Evolutionary conservation across 371 early-diverging fungal genomes (phyloP).

Genomic region (Actinomucor elegans): DNA sequence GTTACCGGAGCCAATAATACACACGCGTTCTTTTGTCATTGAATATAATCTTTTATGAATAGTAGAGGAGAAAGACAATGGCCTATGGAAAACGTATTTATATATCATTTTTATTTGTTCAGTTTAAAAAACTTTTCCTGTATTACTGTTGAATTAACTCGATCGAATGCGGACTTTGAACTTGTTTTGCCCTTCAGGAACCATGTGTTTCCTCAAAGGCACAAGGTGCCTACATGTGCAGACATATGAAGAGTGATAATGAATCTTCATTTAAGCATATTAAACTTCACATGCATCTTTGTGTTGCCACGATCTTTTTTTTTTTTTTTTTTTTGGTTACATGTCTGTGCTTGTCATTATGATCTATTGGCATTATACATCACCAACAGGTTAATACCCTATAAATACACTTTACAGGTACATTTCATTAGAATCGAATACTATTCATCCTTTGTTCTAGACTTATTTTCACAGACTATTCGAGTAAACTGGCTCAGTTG

Average conservation of each 20-base stretch:
- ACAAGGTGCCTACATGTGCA: background rate
- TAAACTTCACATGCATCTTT: background rate
- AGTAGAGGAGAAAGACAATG: background rate
- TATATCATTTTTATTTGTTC: background rate
- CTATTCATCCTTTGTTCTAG: too few relatives aligned
- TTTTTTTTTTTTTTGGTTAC: background rate
- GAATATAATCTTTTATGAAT: slow-evolving; percentile 7
- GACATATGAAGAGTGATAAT: background rate
- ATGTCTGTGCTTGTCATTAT: slow-evolving; percentile 1
- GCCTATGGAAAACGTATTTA: background rate
- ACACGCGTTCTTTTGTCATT: slow-evolving; percentile 69
- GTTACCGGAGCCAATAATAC: slow-evolving; percentile 94
- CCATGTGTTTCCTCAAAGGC: background rate
- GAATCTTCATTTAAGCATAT: background rate
- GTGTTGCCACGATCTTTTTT: background rate
- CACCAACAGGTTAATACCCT: too few relatives aligned
- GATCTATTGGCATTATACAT: too few relatives aligned
- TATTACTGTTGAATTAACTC: too few relatives aligned
- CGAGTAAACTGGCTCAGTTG: too few relatives aligned
- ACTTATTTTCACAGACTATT: too few relatives aligned
- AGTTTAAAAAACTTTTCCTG: background rate
- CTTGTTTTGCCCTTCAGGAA: background rate
- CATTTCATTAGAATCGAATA: too few relatives aligned
- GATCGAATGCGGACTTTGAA: too few relatives aligned
- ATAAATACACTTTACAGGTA: too few relatives aligned